phyloP scores from a whole-genome alignment of 345 rosid genomes.

The Adansonia digitata region DNA sequence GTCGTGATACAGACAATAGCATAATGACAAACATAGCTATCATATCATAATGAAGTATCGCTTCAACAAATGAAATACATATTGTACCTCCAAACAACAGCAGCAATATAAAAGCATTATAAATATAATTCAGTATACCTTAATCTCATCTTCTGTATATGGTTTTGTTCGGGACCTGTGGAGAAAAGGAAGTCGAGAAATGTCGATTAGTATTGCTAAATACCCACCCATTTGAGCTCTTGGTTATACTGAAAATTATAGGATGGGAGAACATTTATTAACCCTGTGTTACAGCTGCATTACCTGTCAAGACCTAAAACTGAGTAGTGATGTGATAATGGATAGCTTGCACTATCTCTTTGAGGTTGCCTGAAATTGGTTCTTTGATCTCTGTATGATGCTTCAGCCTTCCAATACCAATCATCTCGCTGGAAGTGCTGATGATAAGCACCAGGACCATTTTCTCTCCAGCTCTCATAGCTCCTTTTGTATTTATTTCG shows the following conservation, averaged over 20 bases:
- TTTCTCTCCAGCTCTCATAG: slow-evolving; percentile 80
- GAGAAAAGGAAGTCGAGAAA: slow-evolving; percentile 15
- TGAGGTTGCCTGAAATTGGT: slow-evolving; percentile 54
- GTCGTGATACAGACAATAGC: neutral
- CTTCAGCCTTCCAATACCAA: slow-evolving; percentile 92
- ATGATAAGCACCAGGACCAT: slow-evolving; percentile 58
- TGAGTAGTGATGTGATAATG: slow-evolving; percentile 85
- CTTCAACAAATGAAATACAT: neutral
- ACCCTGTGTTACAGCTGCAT: neutral
- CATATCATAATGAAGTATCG: neutral
- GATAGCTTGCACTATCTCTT: slow-evolving; percentile 49
- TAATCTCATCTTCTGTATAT: slow-evolving; percentile 87
- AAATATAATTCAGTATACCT: slow-evolving; percentile 39
- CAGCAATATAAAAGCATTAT: neutral
- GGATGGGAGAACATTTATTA: neutral
- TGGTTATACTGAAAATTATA: neutral
- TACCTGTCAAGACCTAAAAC: slow-evolving; percentile 93
- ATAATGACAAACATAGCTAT: neutral
- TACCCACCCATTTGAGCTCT: neutral
- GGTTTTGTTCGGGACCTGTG: slow-evolving; percentile 63
- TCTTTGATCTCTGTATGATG: slow-evolving; percentile 58
- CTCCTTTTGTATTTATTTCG: slow-evolving; percentile 64
- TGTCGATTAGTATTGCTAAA: neutral
- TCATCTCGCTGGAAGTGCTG: slow-evolving; percentile 93
- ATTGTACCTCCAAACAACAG: neutral